These are phyloP conservation scores for Larix kaempferi DNA, from an alignment of 75 land plant species.

Conservation along the genomic window DNA sequence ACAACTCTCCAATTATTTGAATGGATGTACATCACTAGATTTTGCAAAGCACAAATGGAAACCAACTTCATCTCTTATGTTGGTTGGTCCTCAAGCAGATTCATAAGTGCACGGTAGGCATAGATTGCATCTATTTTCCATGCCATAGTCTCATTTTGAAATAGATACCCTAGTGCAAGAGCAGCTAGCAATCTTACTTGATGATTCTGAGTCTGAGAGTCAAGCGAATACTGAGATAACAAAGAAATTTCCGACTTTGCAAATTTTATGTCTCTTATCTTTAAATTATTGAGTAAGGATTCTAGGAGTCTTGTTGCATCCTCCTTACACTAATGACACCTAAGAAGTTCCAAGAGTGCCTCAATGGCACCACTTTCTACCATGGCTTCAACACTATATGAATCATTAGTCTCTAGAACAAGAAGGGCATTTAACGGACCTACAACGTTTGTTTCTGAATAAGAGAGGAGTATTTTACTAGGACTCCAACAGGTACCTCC, in stretches of 20 bases:
- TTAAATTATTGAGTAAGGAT: too few species aligned
- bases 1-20: conserved; percentile 97
- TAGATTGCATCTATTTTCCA: conserved; percentile 82
- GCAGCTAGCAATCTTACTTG: conserved; percentile 84
- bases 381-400: too few species aligned
- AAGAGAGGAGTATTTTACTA: too few species aligned
- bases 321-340: too few species aligned
- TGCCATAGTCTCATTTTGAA: conserved; percentile 90
- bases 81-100: conserved; percentile 92
- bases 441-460: too few species aligned
- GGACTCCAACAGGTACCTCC: too few species aligned
- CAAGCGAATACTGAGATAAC: conserved; percentile 82
- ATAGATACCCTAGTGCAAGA: conserved; percentile 90
- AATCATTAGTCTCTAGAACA: too few species aligned
- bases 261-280: too few species aligned
- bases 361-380: too few species aligned
- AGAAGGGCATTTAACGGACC: too few species aligned
- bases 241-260: conserved; percentile 83
- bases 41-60: conserved; percentile 91
- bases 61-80: conserved; percentile 99
- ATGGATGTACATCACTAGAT: conserved; percentile 86
- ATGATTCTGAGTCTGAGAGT: conserved; percentile 90
- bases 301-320: too few species aligned
- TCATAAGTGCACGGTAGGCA: conserved; percentile 90
- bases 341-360: too few species aligned